Percentiles rank a stretch among this genome's conserved stretches.
These are phyloP conservation scores for Colletotrichum spaethianum DNA, from an alignment of 2,329 filamentous ascomycete species.

Conservation along the genomic window DNA sequence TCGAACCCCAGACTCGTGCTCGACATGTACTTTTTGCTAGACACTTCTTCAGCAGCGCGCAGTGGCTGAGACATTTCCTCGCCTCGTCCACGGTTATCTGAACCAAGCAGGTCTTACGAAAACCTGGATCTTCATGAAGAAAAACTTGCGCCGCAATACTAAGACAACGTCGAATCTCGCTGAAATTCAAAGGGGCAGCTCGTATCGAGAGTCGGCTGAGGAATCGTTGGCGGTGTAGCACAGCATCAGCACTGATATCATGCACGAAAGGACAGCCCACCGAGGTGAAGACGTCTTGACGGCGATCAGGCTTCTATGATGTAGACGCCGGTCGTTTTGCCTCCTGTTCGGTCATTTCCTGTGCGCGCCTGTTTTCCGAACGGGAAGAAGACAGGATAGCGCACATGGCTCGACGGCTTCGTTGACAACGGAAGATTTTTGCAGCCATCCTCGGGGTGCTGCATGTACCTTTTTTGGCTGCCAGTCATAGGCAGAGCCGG, in stretches of 20 bases:
- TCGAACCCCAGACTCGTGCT: conserved; percentile 16
- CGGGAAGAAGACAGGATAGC: conserved; percentile 24
- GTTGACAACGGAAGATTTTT: conserved; percentile 34
- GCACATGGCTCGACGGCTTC: conserved; percentile 38
- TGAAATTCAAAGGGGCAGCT: conserved; percentile 27
- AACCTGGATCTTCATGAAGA: not conserved
- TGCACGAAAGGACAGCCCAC: conserved; percentile 23
- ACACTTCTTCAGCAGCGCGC: conserved; percentile 3
- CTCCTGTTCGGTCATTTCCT: conserved; percentile 25
- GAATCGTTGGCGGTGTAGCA: conserved; percentile 24
- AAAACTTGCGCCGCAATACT: conserved; percentile 4
- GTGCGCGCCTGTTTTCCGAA: conserved; percentile 23
- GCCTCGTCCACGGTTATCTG: conserved; percentile 13
- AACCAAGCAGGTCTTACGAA: conserved; percentile 15
- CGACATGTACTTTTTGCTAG: conserved; percentile 23
- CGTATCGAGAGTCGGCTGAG: conserved; percentile 41
- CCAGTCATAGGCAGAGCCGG: conserved; percentile 33
- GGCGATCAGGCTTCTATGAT: conserved; percentile 33
- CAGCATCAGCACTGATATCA: conserved; percentile 36
- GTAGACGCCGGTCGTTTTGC: conserved; percentile 25
- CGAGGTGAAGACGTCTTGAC: conserved; percentile 17
- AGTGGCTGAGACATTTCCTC: conserved; percentile 33
- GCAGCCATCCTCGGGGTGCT: conserved; percentile 29
- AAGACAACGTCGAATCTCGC: conserved; percentile 16
- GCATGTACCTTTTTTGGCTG: conserved; percentile 14